phyloP scores from a whole-genome alignment of 345 rosid species.

The Lumnitzera racemosa region DNA sequence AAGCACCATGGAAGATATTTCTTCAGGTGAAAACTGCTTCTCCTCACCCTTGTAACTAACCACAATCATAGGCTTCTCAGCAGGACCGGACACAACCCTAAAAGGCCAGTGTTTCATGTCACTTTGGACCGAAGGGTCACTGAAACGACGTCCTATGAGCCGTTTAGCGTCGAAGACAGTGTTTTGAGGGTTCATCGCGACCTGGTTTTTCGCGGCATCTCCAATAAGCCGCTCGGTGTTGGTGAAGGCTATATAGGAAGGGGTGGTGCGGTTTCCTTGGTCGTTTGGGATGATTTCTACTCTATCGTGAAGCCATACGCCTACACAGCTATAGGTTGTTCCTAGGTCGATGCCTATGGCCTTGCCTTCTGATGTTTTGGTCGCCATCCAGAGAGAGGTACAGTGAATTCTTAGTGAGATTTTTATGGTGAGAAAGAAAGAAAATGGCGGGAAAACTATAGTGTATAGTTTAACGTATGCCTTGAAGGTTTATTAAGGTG shows the following conservation, averaged over 20 bases:
- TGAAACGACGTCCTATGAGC: conserved; percentile 23
- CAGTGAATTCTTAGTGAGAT: neutral
- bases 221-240: conserved; percentile 29
- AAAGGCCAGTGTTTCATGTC: conserved; percentile 29
- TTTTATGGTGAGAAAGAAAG: too few relatives aligned
- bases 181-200: conserved; percentile 30
- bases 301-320: conserved; percentile 26
- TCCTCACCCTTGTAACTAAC: conserved; percentile 19
- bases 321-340: conserved; percentile 31
- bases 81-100: conserved; percentile 15
- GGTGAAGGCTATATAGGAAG: conserved; percentile 33
- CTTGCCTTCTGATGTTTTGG: conserved; percentile 13
- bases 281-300: conserved; percentile 33
- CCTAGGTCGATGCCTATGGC: conserved; percentile 31
- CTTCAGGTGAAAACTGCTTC: conserved; percentile 21
- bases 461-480: too few relatives aligned
- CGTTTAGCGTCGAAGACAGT: conserved; percentile 28
- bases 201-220: conserved; percentile 31
- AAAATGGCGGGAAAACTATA: too few relatives aligned
- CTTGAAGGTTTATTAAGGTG: too few relatives aligned
- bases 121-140: conserved; percentile 14
- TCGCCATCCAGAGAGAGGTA: neutral
- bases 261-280: conserved; percentile 33
- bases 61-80: conserved; percentile 27
- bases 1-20: conserved; percentile 24